Evolutionary conservation across 176 grass and related monocot genomes (phyloP).

Genomic region (Musa schizocarpa): DNA sequence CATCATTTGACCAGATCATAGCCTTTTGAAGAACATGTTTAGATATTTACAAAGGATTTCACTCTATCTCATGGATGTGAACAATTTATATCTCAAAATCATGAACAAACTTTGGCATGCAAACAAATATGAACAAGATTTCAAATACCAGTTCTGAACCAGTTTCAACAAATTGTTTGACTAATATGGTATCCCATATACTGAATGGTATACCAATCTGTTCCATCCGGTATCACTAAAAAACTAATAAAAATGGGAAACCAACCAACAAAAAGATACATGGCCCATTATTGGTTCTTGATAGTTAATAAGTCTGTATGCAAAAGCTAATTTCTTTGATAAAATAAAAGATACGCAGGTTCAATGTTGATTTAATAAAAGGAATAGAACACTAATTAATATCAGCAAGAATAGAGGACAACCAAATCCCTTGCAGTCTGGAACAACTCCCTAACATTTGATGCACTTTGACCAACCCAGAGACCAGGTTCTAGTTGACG

Average conservation of each 20-base stretch:
- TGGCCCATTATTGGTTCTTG: too few species aligned
- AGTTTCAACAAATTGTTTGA: too few species aligned
- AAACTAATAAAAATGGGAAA: too few species aligned
- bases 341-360: background rate
- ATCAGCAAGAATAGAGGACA: background rate
- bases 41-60: background rate
- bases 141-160: background rate
- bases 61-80: background rate
- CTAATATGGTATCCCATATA: too few species aligned
- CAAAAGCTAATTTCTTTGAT: background rate
- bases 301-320: too few species aligned
- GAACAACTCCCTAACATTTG: conserved; percentile 29
- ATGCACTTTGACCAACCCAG: conserved; percentile 33
- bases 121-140: too few species aligned
- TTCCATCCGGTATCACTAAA: too few species aligned
- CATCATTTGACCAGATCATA: background rate
- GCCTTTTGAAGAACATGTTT: background rate
- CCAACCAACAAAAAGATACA: too few species aligned
- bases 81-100: background rate
- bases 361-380: background rate
- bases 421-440: conserved; percentile 32
- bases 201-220: too few species aligned
- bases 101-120: too few species aligned
- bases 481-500: conserved; percentile 29
- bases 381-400: background rate